A percentile compares a stretch with the other conserved stretches of the same genome.
phyloP scores from a whole-genome alignment of 805 yeast genomes.

The Monosporozyma yasuniensis region DNA sequence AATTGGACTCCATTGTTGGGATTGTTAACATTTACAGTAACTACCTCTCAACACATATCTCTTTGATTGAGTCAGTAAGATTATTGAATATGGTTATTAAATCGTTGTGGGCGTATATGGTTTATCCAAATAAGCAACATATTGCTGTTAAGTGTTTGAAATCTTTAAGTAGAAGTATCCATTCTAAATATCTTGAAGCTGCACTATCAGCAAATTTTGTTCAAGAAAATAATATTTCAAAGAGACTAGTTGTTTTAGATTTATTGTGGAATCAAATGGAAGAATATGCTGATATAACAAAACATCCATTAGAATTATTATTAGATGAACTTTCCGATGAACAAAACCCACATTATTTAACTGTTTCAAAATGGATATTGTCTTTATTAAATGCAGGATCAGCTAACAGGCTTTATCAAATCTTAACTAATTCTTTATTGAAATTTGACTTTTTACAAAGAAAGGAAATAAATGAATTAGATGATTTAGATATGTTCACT shows the following conservation, averaged over 20 bases:
- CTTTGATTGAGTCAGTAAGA: constrained; percentile 18
- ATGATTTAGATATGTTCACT: constrained; percentile 55
- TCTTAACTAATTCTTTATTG: constrained; percentile 48
- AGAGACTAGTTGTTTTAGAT: constrained; percentile 47
- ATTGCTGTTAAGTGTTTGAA: constrained; percentile 62
- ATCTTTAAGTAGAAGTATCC: constrained; percentile 46
- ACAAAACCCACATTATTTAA: constrained; percentile 35
- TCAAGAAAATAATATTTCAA: constrained; percentile 29
- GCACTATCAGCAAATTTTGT: constrained; percentile 52
- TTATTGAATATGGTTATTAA: constrained; percentile 26
- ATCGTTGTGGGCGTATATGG: constrained; percentile 48
- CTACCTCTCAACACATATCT: constrained; percentile 21
- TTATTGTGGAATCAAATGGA: constrained; percentile 70
- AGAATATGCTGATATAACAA: constrained; percentile 29
- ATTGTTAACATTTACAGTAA: constrained; percentile 27
- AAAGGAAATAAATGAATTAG: constrained; percentile 32
- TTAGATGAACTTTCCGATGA: constrained; percentile 51
- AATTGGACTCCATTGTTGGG: constrained; percentile 18
- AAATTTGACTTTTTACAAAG: constrained; percentile 31
- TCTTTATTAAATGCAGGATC: constrained; percentile 42
- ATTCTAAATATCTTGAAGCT: constrained; percentile 58
- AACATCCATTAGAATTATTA: constrained; percentile 56
- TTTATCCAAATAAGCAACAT: constrained; percentile 48
- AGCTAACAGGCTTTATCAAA: constrained; percentile 50
- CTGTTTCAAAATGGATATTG: constrained; percentile 43